Evolutionary conservation across 108 stramenopile species (phyloP), one percentile per base, ranked within the genome.

Genomic region (Skeletonema potamos): DNA sequence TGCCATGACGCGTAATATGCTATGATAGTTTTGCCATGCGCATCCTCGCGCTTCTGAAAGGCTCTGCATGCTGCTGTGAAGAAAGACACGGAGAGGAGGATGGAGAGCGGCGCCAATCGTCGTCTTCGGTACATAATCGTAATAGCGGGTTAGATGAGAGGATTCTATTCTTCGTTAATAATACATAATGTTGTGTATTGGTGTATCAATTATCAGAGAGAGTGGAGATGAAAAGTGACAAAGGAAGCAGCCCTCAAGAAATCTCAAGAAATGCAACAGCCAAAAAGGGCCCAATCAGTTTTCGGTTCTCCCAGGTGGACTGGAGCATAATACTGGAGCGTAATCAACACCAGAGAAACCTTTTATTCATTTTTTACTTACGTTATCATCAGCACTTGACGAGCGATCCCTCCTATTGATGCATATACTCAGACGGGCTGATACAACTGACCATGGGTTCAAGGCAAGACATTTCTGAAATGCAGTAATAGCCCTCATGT

Each of bases 401-500:
- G 39, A n/a, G 15, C 39, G 39, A 15, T 2, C 39, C 39, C 15
- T n/a, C 15, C 39, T 41, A 41, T 10, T 41, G 2, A 72, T 54
- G 30, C 88, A 89, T 12, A 66, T 34, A 33, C 82, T 74, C 20
- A 92, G 69, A 59, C 84, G 80, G 4, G 87, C 61, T 6, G 89
- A 83, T 13, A 92, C 87, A 54, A 72, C 64, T 57, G 86, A 84
- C 92, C 92, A 93, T 7, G 92, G 92, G 73, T 90, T 85, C 3
- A 88, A 39, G 54, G 67, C 73, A n/a, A 93, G 82, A 43, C 89
- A 84, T 54, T 78, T 62, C 27, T 79, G 80, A 59, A 91, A 93
- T 17, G 73, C 65, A 34, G 81, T 72, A 3, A 66, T 60, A 8
- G 92, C 92, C 27, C 69, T 54, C 6, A 68, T 46, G 22, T 79